Conservation (phyloP, 2,329 filamentous ascomycete genomes). For the Talaromyces verruculosus region DNA sequence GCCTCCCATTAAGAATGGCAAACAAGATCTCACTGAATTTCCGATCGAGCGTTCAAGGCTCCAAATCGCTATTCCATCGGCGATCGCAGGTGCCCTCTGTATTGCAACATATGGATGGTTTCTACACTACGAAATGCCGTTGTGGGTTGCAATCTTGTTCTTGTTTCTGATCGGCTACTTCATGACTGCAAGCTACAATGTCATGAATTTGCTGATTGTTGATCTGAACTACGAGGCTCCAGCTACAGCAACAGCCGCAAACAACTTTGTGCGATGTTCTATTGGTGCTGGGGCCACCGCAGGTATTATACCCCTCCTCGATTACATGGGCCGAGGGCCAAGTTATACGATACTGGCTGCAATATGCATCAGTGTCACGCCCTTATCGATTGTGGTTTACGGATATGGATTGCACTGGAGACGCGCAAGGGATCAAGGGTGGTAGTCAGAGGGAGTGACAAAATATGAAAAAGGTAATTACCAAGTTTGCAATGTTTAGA, state of each 20-base stretch:
- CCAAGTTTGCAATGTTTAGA: background rate
- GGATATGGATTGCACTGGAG: background rate
- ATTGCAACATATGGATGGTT: background rate
- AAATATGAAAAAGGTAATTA: background rate
- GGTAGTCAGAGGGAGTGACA: background rate
- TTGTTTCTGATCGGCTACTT: constrained; percentile 41
- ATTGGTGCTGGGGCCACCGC: constrained; percentile 39
- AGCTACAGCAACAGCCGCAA: constrained; percentile 40
- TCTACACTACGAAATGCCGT: background rate
- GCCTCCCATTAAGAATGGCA: background rate
- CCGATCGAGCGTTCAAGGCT: background rate
- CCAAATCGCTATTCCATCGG: background rate
- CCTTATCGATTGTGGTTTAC: background rate
- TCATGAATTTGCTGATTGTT: constrained; percentile 40
- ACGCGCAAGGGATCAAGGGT: background rate
- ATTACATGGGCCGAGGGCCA: constrained; percentile 18
- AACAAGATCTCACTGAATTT: background rate
- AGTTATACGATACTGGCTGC: constrained; percentile 18
- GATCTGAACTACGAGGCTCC: constrained; percentile 37
- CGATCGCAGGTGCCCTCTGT: background rate
- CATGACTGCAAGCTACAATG: constrained; percentile 37
- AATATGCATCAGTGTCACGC: background rate
- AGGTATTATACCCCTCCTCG: constrained; percentile 35
- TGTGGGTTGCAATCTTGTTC: constrained; percentile 31
- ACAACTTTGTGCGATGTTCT: constrained; percentile 40